These are phyloP conservation scores for Prototheca wickerhamii DNA, from an alignment of 163 green algal genomes.

Conservation along the genomic window DNA sequence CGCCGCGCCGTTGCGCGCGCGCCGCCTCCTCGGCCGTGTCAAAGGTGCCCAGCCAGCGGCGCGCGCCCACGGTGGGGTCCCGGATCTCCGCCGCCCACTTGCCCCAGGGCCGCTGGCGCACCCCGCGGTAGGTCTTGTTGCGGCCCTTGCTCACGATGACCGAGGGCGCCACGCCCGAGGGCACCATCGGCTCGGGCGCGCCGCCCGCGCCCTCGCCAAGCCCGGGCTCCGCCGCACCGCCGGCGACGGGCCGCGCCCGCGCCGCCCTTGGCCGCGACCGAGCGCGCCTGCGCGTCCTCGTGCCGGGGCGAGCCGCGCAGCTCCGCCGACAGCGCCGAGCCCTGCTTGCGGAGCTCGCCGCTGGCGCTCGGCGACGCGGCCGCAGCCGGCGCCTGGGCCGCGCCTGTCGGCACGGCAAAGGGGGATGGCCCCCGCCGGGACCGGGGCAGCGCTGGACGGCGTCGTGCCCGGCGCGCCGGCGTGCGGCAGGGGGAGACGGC, in stretches of 20 bases:
- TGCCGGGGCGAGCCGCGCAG: not conserved
- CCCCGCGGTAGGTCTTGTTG: conserved; percentile 43
- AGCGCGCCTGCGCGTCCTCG: not conserved
- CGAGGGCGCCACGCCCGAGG: conserved; percentile 27
- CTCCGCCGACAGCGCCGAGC: conserved; percentile 3
- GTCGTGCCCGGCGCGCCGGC: not conserved
- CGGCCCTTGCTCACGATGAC: conserved; percentile 52
- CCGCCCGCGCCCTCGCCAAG: no score
- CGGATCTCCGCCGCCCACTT: conserved; percentile 96
- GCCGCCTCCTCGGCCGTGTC: conserved; percentile 91
- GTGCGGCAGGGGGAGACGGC: not conserved
- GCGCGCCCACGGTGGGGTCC: conserved; percentile 73
- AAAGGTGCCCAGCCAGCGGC: conserved; percentile 90
- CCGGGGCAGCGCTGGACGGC: no score
- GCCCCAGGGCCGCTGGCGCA: conserved; percentile 84
- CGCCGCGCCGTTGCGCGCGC: conserved; percentile 78
- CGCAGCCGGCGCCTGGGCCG: no score
- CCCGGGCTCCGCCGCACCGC: no score
- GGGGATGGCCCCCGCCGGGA: not conserved
- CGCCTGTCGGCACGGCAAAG: not conserved
- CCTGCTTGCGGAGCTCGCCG: not conserved
- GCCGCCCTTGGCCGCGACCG: no score
- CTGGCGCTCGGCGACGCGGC: not conserved
- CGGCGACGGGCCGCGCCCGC: no score
- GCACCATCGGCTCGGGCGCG: conserved; percentile 20